Conservation (phyloP, 306 rosid genomes). For the Fragaria nilgerrensis region DNA sequence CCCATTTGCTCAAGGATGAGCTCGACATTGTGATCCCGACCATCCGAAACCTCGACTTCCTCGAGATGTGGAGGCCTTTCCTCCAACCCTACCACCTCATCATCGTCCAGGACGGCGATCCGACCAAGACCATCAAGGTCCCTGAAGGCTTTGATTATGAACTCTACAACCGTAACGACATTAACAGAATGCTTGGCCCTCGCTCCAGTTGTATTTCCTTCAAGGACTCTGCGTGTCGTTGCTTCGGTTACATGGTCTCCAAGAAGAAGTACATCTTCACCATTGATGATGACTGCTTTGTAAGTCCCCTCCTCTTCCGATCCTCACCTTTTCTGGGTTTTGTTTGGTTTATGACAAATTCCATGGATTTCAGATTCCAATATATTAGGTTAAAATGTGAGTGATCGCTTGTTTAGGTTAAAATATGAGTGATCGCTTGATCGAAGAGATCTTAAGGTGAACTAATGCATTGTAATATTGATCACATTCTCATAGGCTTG, state of each 20-base stretch:
- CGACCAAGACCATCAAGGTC: conserved; percentile 67
- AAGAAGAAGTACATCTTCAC: conserved; percentile 90
- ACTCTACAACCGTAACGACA: conserved; percentile 75
- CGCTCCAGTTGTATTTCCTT: conserved; percentile 76
- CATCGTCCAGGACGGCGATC: conserved; percentile 92
- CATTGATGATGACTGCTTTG: conserved; percentile 91
- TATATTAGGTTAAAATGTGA: too few relatives aligned
- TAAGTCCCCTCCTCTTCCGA: conserved; percentile 25
- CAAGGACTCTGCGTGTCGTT: conserved; percentile 92
- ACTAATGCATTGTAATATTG: background rate
- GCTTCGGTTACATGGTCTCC: conserved; percentile 95
- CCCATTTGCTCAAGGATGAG: conserved; percentile 60
- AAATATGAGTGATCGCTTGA: background rate
- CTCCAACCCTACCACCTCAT: conserved; percentile 74
- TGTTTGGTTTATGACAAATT: background rate
- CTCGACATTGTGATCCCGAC: conserved; percentile 91
- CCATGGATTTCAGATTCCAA: too few relatives aligned
- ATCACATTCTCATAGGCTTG: background rate
- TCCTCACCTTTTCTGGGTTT: background rate
- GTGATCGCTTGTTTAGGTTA: background rate
- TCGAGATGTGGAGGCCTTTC: conserved; percentile 90
- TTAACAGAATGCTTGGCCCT: conserved; percentile 77
- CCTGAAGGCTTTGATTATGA: conserved; percentile 87
- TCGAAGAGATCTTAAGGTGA: background rate
- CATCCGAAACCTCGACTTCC: conserved; percentile 81